A percentile compares a stretch with the other conserved stretches of the same genome.
phyloP scores from a whole-genome alignment of 345 rosid genomes.

The Eucalyptus tenuipes region DNA sequence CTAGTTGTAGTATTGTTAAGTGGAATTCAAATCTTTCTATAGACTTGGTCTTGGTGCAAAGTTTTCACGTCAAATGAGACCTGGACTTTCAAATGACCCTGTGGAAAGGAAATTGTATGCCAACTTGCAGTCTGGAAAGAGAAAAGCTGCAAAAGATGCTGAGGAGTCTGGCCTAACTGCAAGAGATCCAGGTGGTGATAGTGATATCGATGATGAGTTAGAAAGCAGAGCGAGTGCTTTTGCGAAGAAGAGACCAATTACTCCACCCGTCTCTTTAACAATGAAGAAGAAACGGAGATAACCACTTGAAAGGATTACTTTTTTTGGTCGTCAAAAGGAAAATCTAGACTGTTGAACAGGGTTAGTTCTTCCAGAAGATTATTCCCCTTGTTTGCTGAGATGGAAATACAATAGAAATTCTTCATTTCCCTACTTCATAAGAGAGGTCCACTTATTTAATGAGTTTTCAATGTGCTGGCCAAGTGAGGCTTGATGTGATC shows the following conservation, averaged over 20 bases:
- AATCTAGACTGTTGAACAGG: not conserved
- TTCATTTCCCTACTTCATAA: not conserved
- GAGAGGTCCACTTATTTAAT: not conserved
- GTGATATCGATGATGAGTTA: not conserved
- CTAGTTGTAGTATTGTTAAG: not conserved
- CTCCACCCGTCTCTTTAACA: not conserved
- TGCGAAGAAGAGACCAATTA: constrained; percentile 16
- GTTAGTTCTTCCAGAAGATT: not conserved
- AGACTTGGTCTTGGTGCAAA: not conserved
- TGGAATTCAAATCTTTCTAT: not conserved
- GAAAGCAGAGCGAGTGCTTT: constrained; percentile 28
- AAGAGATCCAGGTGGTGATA: not conserved
- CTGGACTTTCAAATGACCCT: not conserved
- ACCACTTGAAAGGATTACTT: not conserved
- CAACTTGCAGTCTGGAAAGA: not conserved
- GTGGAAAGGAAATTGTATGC: not conserved
- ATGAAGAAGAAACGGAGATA: not conserved
- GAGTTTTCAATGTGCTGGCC: not conserved
- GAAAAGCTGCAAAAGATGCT: not conserved
- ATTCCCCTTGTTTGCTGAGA: not conserved
- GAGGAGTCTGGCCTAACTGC: not conserved
- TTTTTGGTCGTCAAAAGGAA: not conserved
- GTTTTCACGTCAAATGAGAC: not conserved
- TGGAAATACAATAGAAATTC: not conserved
- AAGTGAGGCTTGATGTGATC: not conserved